A percentile compares a stretch with the other conserved stretches of the same genome.
Conservation (phyloP, 192 early-diverging fungal species). For the Dissophora globulifera region DNA sequence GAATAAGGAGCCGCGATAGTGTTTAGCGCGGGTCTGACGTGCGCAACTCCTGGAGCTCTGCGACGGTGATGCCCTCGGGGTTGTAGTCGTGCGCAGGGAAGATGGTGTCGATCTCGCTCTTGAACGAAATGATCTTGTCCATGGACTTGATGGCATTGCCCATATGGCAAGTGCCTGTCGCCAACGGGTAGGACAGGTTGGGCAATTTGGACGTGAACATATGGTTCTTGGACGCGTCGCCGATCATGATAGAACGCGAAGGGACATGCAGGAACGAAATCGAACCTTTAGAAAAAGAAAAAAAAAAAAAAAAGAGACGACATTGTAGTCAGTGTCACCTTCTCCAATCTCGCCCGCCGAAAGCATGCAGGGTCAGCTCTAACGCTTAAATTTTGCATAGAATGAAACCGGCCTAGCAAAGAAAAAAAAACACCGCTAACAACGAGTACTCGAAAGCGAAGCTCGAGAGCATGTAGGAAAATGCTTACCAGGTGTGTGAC, state of each 20-base stretch:
- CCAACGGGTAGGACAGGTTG: constrained; percentile 4
- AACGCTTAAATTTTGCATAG: no score
- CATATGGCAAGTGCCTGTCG: constrained; percentile 9
- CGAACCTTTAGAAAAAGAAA: no score
- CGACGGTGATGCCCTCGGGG: constrained; percentile 22
- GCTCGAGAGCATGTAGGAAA: no score
- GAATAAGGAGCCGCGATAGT: not conserved
- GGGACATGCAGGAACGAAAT: constrained; percentile 37
- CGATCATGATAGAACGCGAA: constrained; percentile 28
- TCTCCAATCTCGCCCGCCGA: no score
- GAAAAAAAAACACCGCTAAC: no score
- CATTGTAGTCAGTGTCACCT: no score
- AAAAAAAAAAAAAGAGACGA: no score
- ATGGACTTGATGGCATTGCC: constrained; percentile 18
- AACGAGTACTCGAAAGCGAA: no score
- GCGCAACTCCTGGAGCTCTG: constrained; percentile 12
- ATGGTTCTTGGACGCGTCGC: constrained; percentile 32
- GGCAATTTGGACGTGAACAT: constrained; percentile 1
- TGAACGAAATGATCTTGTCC: constrained; percentile 25
- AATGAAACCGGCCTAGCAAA: no score
- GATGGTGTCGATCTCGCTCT: constrained; percentile 20
- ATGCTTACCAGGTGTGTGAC: constrained; percentile 34
- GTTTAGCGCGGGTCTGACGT: constrained; percentile 3
- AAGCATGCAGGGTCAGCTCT: no score
- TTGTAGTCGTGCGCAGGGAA: constrained; percentile 40